Evolutionary conservation across 1,284 basidiomycete genomes (phyloP).

Genomic region (Cutaneotrichosporon mucoides): DNA sequence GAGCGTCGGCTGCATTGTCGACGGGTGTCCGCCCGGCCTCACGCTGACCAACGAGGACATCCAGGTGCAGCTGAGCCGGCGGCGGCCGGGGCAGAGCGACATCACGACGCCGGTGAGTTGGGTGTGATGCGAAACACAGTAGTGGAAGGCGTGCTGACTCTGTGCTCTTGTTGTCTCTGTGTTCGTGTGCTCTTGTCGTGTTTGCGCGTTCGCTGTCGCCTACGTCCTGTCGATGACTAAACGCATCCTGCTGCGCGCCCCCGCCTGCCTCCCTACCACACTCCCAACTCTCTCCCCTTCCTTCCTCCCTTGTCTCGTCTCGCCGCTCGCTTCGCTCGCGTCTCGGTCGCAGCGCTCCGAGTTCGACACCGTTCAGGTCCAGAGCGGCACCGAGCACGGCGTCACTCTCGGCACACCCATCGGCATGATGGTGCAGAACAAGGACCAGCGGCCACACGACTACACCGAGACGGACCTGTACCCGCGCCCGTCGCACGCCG

Average conservation of each 20-base stretch:
- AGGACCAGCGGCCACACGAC: slow-evolving; percentile 97
- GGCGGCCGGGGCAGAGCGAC: slow-evolving; percentile 92
- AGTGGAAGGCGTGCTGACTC: not conserved
- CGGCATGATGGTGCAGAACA: slow-evolving; percentile 90
- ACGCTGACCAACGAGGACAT: slow-evolving; percentile 76
- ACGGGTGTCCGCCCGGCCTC: slow-evolving; percentile 92
- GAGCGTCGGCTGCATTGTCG: slow-evolving; percentile 95
- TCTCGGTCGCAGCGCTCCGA: slow-evolving; percentile 73
- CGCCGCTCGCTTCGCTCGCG: slow-evolving; percentile 1
- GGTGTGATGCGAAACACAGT: not conserved
- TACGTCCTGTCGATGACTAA: not conserved
- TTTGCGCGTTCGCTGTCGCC: not conserved
- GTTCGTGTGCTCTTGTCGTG: not conserved
- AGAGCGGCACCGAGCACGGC: slow-evolving; percentile 90
- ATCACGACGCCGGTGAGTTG: slow-evolving; percentile 85
- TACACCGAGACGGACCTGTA: slow-evolving; percentile 98
- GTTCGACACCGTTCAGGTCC: slow-evolving; percentile 89
- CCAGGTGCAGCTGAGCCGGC: slow-evolving; percentile 84
- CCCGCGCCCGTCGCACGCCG: slow-evolving; percentile 95
- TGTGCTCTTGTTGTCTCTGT: not conserved
- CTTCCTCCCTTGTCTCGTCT: not conserved
- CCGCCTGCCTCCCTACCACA: too few species aligned
- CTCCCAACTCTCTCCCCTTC: not conserved
- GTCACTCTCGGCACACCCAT: slow-evolving; percentile 97
- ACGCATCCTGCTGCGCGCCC: too few species aligned